phyloP scores from a whole-genome alignment of 805 yeast species.

The Kuraishia molischiana region DNA sequence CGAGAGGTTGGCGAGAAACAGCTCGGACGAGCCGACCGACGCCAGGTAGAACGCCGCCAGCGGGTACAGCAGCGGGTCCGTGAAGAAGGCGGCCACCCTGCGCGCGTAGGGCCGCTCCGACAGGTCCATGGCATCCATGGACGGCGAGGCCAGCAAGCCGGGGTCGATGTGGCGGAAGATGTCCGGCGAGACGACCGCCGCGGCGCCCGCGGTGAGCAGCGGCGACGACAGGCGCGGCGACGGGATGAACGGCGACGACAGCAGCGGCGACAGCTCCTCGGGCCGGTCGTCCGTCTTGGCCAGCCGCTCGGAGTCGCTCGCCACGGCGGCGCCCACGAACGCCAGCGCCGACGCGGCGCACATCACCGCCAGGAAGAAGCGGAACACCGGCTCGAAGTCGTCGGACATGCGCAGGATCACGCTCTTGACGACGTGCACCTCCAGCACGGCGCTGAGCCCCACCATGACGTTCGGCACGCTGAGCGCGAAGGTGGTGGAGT shows the following conservation, averaged over 20 bases:
- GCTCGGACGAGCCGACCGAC: conserved; percentile 77
- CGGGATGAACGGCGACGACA: background rate
- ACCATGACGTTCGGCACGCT: conserved; percentile 58
- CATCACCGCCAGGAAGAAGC: conserved; percentile 2
- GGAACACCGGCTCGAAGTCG: conserved; percentile 11
- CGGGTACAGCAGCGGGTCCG: conserved; percentile 56
- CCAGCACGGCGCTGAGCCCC: conserved; percentile 16
- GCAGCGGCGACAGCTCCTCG: background rate
- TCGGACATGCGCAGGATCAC: conserved; percentile 8
- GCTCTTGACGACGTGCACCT: conserved; percentile 14
- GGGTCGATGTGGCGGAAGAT: conserved; percentile 13
- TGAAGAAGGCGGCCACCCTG: conserved; percentile 18
- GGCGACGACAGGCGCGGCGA: conserved; percentile 15
- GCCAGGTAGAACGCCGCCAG: conserved; percentile 54
- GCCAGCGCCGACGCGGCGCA: conserved; percentile 7
- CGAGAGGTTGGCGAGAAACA: conserved; percentile 78
- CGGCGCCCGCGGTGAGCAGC: conserved; percentile 21
- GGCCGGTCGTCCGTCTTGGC: conserved; percentile 8
- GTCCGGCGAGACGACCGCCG: conserved; percentile 8
- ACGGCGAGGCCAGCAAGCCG: conserved; percentile 15
- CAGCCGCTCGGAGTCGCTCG: conserved; percentile 15
- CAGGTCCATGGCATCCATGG: conserved; percentile 3
- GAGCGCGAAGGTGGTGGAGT: conserved; percentile 67
- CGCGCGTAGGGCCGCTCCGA: conserved; percentile 3
- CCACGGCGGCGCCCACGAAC: conserved; percentile 17